Percentiles rank a stretch among this genome's conserved stretches.
Evolutionary conservation across 1,139 yeast genomes (phyloP).

Genomic region (Nakaseomyces delphensis): DNA sequence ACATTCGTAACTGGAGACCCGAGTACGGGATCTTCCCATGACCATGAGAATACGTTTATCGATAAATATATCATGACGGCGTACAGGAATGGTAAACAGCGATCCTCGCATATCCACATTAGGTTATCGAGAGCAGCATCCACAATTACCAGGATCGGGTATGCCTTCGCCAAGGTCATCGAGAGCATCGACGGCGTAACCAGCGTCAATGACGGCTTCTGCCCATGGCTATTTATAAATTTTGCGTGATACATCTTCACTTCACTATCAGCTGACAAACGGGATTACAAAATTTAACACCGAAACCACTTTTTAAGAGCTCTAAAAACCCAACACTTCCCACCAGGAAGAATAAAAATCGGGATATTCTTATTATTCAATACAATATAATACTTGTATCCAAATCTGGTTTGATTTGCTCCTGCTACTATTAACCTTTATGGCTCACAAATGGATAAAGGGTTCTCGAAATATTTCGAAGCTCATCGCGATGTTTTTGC

Average conservation of each 20-base stretch:
- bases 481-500: not conserved
- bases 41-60: constrained; percentile 1
- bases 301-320: not conserved
- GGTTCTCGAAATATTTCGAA: too few relatives aligned
- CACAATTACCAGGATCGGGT: constrained; percentile 16
- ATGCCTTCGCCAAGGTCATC: constrained; percentile 9
- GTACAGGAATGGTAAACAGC: constrained; percentile 16
- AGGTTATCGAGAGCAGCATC: constrained; percentile 15
- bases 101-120: constrained; percentile 19
- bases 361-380: too few relatives aligned
- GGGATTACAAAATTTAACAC: not conserved
- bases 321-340: not conserved
- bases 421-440: too few relatives aligned
- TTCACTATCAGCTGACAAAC: too few relatives aligned
- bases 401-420: too few relatives aligned
- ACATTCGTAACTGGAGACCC: constrained; percentile 8
- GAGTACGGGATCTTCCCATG: constrained; percentile 6
- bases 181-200: constrained; percentile 9
- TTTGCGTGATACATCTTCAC: constrained; percentile 17
- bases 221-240: constrained; percentile 20
- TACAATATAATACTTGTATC: not conserved
- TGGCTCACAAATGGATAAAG: too few relatives aligned
- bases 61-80: constrained; percentile 8
- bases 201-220: constrained; percentile 20
- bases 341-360: not conserved